These are phyloP conservation scores for Phalaenopsis equestris DNA, from an alignment of 106 monocot species.

Conservation along the genomic window DNA sequence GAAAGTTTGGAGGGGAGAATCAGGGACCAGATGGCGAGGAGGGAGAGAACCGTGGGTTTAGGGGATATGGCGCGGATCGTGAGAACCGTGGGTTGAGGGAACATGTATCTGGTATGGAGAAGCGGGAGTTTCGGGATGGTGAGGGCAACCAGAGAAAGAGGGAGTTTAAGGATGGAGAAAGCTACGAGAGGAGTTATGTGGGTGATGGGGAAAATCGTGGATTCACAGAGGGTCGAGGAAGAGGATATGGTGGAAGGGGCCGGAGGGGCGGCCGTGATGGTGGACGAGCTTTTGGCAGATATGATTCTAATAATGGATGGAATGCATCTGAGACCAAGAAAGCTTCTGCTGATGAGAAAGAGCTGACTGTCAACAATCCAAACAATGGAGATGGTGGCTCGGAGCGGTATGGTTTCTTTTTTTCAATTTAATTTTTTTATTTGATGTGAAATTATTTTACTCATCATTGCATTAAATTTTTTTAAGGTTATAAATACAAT, in stretches of 20 bases:
- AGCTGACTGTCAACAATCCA: neutral
- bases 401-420: conserved; percentile 15
- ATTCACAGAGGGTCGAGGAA: neutral
- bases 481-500: neutral
- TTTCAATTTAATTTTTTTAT: neutral
- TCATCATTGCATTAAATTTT: neutral
- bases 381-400: conserved; percentile 1
- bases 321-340: conserved; percentile 5
- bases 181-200: neutral
- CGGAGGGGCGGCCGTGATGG: conserved; percentile 11
- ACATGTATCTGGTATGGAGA: neutral
- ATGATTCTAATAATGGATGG: neutral
- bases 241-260: conserved; percentile 18
- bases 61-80: neutral
- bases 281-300: neutral
- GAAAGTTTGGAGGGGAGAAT: conserved; percentile 13
- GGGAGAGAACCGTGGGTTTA: conserved; percentile 2
- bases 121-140: neutral
- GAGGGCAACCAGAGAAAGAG: neutral
- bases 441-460: neutral
- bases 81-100: neutral
- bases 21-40: conserved; percentile 9
- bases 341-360: neutral
- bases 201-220: conserved; percentile 1
- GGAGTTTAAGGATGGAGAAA: neutral